Base-by-base conservation (phyloP, 2,329 filamentous ascomycete species). In the Lecanosticta acicola region DNA sequence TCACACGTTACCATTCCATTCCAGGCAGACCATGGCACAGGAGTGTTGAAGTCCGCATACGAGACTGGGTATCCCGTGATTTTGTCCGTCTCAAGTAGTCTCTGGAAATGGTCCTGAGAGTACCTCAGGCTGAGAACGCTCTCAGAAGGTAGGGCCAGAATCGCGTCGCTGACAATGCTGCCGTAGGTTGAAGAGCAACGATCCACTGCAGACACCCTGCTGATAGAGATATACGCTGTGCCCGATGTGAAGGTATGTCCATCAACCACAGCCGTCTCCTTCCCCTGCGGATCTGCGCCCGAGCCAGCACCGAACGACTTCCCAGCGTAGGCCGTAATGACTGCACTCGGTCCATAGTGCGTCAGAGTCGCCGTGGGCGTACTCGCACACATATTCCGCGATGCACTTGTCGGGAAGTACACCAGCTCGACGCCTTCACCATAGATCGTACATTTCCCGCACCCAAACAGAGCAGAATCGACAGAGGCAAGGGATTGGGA, bases 371-470 rank as follows among this genome's bases (percentile, higher is more conserved):
- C 56, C 3, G 50, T 41, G 2, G 60, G 57, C 3, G 56, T 59
- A 11, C 38, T 56, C 8, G 60, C 60, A 39, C 59, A 64, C 49
- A 62, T 56, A 32, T 64, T 57, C 20, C 59, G 48, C 14, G 43
- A 45, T 1, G 29, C 43, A 3, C 54, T 55, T 1, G 56, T 57
- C 2, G 60, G 60, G 33, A 60, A 64, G 48, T 59, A 64, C 2
- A 64, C 50, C 14, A 64, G 49, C 35, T 59, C 50, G 1, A 64
- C 61, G 5, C 55, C 57, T 14, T 55, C 26, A n/a, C 61, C 60
- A 35, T 53, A 61, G 9, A 64, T 62, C 4, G 60, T 64, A 36
- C 61, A 64, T n/a, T 39, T 34, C 3, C 60, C 60, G 39, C 61
- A 64, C 7, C 57, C 59, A 32, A 54, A 55, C 16, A 61, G 46